Conservation (phyloP, 192 early-diverging fungal species). For the Backusella parvicylindrica region DNA sequence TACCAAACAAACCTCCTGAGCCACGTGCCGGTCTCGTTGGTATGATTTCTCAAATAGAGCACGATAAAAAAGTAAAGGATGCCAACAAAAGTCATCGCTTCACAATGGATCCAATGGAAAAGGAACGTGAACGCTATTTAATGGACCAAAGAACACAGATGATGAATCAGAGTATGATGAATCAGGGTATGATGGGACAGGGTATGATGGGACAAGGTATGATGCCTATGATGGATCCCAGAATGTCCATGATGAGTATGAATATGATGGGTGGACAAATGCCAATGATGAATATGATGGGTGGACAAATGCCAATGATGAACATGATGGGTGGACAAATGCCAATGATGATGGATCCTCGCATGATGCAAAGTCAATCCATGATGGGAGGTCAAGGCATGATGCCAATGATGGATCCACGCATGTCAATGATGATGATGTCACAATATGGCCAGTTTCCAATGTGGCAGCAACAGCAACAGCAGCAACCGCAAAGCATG, state of each 20-base stretch:
- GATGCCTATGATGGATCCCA: slow-evolving; percentile 21
- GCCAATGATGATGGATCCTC: slow-evolving; percentile 31
- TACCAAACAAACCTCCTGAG: slow-evolving; percentile 34
- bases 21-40: slow-evolving; percentile 37
- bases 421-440: slow-evolving; percentile 17
- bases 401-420: slow-evolving; percentile 28
- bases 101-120: slow-evolving; percentile 31
- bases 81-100: slow-evolving; percentile 12
- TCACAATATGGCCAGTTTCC: slow-evolving; percentile 4
- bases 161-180: slow-evolving; percentile 7
- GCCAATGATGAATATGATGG: slow-evolving; percentile 14
- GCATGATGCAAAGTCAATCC: slow-evolving; percentile 23
- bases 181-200: background rate
- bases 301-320: slow-evolving; percentile 19
- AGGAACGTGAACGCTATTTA: slow-evolving; percentile 28
- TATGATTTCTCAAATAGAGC: slow-evolving; percentile 38
- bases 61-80: slow-evolving; percentile 26
- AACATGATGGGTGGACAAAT: slow-evolving; percentile 8
- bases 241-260: slow-evolving; percentile 12
- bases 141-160: slow-evolving; percentile 32
- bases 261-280: slow-evolving; percentile 19
- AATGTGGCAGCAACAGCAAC: slow-evolving; percentile 10
- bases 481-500: slow-evolving; percentile 10
- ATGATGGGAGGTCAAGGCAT: slow-evolving; percentile 10
- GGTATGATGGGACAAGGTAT: slow-evolving; percentile 10